Evolutionary conservation across 1,284 basidiomycete species (phyloP), one percentile per base, ranked within the genome.

Genomic region (Cronartium ribicola): DNA sequence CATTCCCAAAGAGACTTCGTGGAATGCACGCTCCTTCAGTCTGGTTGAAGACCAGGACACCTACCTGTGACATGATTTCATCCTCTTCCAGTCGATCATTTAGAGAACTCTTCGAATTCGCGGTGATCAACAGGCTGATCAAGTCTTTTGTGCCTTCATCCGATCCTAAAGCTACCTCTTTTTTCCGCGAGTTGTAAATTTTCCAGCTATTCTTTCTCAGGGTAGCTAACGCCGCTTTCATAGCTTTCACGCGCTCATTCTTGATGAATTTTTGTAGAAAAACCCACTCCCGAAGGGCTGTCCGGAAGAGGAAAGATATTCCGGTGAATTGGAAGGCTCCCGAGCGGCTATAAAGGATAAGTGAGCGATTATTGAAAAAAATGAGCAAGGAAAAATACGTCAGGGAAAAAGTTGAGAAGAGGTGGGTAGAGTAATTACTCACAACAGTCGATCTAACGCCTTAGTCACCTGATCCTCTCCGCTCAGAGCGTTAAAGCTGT

Each of bases 41-140:
- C 29, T 29, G 29, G 2, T 76, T 62, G 10, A 37, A 37, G 8
- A 62, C n/a, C 77, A 43, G 4, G 64, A 76, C 60, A 36, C 60
- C 20, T 17, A 44, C 40, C 43, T 66, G 40, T 8, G n/a, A 37
- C 43, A 44, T 66, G 13, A 66, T 46, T 20, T 44, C 63, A n/a
- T 66, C 43, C 4, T 66, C 44, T 22, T 17, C 11, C 20, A 66
- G 37, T 17, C 41, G 44, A 4, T 66, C 40, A 22, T 37, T 20
- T 48, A 20, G 10, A 22, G 14, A 7, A n/a, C 41, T 40, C 20
- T 20, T 22, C 13, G 57, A 48, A 29, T 65, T 65, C 10, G 20
- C 37, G 7, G 17, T 11, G 44, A 65, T 46, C 63, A 65, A 65
- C 6, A 65, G 20, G 20, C 17, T 46, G n/a, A 65, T 41, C 39